These are phyloP conservation scores for Persicaria tinctoria DNA, from an alignment of 148 eudicot species.

Conservation along the genomic window DNA sequence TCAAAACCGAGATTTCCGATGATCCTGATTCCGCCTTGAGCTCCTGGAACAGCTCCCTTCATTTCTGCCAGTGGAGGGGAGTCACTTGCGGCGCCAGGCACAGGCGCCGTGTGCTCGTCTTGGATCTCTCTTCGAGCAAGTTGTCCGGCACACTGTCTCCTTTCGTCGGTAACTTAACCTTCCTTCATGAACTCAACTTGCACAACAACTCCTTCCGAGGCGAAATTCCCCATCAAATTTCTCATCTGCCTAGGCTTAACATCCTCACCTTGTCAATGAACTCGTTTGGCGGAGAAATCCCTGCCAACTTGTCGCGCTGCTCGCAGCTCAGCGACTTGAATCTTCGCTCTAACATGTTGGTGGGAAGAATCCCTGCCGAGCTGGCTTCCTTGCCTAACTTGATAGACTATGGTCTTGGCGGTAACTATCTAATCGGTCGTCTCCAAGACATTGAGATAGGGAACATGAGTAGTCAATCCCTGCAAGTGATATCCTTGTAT, in stretches of 20 bases:
- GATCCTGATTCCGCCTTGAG: neutral
- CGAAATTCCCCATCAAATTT: neutral
- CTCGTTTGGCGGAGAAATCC: neutral
- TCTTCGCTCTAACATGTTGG: neutral
- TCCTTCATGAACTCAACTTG: neutral
- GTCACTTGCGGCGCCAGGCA: conserved; percentile 27
- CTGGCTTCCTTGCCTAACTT: neutral
- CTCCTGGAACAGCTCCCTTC: conserved; percentile 24
- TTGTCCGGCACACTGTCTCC: neutral
- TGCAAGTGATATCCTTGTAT: neutral
- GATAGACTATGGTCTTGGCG: neutral
- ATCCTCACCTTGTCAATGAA: neutral
- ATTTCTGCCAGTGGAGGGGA: conserved; percentile 29
- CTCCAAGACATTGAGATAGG: neutral
- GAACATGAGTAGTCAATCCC: neutral
- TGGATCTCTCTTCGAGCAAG: conserved; percentile 14
- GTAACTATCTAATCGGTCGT: neutral
- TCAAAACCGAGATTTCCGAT: neutral
- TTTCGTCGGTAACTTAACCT: neutral
- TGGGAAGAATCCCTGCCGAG: neutral
- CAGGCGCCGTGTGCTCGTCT: conserved; percentile 15
- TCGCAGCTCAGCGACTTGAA: neutral
- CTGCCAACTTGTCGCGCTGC: neutral
- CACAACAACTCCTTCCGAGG: neutral
- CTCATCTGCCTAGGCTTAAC: neutral